These are phyloP conservation scores for Monocercomonoides exilis DNA, from an alignment of 78 protist species.

Conservation along the genomic window DNA sequence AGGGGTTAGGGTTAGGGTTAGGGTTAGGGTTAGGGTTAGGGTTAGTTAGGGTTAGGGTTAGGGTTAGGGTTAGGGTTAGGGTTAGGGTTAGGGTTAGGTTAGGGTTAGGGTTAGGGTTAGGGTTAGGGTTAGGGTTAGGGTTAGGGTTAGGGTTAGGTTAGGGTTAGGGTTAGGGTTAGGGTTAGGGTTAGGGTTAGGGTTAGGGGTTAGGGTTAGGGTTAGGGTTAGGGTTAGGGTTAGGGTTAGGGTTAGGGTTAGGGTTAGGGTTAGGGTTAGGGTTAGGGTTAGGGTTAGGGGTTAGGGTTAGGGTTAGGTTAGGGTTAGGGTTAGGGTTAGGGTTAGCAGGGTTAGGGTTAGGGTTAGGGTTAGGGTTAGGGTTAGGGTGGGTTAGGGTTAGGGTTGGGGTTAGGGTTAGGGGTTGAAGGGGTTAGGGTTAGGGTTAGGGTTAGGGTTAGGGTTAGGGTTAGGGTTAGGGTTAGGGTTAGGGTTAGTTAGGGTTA, in stretches of 20 bases:
- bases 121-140: constrained; percentile 9
- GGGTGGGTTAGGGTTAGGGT: no score
- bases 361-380: constrained; percentile 8
- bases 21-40: neutral
- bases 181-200: constrained; percentile 8
- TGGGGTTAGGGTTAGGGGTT: no score
- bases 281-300: constrained; percentile 8
- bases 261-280: constrained; percentile 7
- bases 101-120: constrained; percentile 8
- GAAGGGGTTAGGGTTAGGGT: constrained; percentile 5
- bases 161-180: constrained; percentile 7
- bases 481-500: no score
- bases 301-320: no score
- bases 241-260: constrained; percentile 9
- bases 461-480: constrained; percentile 8
- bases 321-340: no score
- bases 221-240: no score
- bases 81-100: no score
- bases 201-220: no score
- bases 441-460: constrained; percentile 7
- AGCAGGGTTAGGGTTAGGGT: constrained; percentile 8
- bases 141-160: constrained; percentile 8
- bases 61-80: constrained; percentile 9
- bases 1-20: no score
- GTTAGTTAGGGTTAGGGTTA: neutral